A percentile compares a stretch with the other conserved stretches of the same genome.
These are phyloP conservation scores for Suillus cothurnatus DNA, from an alignment of 768 basidiomycete genomes.

Conservation along the genomic window DNA sequence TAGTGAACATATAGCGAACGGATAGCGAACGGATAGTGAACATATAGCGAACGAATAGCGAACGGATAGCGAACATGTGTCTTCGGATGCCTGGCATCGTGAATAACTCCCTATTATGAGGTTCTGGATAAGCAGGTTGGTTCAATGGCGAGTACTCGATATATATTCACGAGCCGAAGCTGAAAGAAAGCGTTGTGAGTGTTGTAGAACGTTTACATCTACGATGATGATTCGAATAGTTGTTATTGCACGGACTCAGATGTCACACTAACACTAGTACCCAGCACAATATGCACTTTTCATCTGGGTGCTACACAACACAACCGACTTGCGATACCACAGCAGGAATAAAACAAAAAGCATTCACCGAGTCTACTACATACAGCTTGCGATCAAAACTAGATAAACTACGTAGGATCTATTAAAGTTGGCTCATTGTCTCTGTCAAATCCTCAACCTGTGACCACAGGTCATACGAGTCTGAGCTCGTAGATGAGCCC, in stretches of 20 bases:
- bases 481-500: background rate
- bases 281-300: too few relatives aligned
- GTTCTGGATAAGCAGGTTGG: background rate
- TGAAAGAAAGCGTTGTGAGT: too few relatives aligned
- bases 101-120: background rate
- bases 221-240: too few relatives aligned
- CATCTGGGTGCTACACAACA: too few relatives aligned
- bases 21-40: background rate
- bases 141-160: background rate
- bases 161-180: background rate
- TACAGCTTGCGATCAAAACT: background rate
- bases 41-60: background rate
- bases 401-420: background rate
- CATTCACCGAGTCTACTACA: background rate
- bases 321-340: too few relatives aligned
- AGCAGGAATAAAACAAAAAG: too few relatives aligned
- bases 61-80: background rate
- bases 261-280: too few relatives aligned
- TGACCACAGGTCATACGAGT: constrained; percentile 3
- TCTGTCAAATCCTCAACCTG: constrained; percentile 3
- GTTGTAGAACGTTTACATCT: too few relatives aligned
- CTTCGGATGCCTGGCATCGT: background rate
- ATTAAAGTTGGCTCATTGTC: background rate
- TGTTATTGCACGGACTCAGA: too few relatives aligned
- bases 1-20: background rate